A percentile compares a stretch with the other conserved stretches of the same genome.
Conservation (phyloP, 345 rosid species). For the Hibiscus tridactylites region DNA sequence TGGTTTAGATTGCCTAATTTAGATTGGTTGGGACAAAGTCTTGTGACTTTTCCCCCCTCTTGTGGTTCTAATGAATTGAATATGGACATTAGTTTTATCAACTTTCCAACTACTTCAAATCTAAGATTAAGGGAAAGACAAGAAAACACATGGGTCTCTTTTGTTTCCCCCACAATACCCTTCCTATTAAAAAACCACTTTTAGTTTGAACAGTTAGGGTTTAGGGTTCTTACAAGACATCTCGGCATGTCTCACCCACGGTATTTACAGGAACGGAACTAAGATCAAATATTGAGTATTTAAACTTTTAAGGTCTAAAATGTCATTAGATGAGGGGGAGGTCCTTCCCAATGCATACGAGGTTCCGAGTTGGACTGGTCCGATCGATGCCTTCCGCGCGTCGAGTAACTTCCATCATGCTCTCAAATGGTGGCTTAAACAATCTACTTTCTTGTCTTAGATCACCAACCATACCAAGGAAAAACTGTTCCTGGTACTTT, state of each 20-base stretch:
- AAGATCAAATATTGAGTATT: no score
- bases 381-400: not conserved
- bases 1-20: not conserved
- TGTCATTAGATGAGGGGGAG: not conserved
- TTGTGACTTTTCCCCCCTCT: not conserved
- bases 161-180: not conserved
- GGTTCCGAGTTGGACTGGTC: not conserved
- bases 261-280: no score
- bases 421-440: not conserved
- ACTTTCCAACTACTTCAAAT: not conserved
- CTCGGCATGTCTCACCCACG: not conserved
- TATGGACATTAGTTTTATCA: not conserved
- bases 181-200: no score
- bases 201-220: not conserved
- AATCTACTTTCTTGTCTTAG: not conserved
- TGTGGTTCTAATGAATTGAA: not conserved
- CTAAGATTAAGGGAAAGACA: not conserved
- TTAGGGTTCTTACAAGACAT: not conserved
- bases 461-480: not conserved
- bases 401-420: not conserved
- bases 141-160: not conserved
- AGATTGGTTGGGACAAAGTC: not conserved
- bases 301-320: no score
- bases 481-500: not conserved
- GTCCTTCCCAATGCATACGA: no score